Evolutionary conservation across 1,284 basidiomycete genomes (phyloP).

Genomic region (Apiotrichum porosum): DNA sequence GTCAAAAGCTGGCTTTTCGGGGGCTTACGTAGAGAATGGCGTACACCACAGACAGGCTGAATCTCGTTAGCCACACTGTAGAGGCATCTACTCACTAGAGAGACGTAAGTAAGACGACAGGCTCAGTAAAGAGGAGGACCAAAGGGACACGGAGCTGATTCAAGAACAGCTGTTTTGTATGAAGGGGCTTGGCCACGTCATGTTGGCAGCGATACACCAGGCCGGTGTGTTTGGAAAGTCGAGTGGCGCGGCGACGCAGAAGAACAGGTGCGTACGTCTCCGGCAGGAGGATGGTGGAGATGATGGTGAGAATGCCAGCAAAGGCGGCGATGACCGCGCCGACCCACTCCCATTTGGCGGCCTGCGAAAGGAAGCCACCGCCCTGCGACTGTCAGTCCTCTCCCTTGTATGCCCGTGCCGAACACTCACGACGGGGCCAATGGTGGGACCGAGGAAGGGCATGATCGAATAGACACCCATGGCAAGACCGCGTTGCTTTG

Average conservation of each 20-base stretch:
- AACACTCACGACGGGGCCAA: constrained; percentile 15
- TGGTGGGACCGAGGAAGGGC: constrained; percentile 43
- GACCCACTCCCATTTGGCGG: constrained; percentile 51
- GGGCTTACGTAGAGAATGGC: constrained; percentile 32
- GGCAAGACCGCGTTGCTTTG: constrained; percentile 45
- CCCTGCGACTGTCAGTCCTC: not conserved
- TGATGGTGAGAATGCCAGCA: constrained; percentile 31
- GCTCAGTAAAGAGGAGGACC: constrained; percentile 60
- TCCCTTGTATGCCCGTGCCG: too few relatives aligned
- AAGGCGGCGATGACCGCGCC: constrained; percentile 61
- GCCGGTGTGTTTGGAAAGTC: constrained; percentile 36
- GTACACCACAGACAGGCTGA: constrained; percentile 21
- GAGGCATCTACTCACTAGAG: constrained; percentile 27
- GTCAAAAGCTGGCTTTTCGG: not conserved
- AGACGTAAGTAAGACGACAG: constrained; percentile 61
- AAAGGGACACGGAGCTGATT: constrained; percentile 45
- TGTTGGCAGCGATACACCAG: constrained; percentile 43
- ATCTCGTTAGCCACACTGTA: not conserved
- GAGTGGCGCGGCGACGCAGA: constrained; percentile 35
- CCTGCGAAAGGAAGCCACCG: constrained; percentile 8
- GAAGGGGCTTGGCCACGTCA: constrained; percentile 37
- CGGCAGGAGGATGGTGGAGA: constrained; percentile 33
- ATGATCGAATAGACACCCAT: constrained; percentile 51
- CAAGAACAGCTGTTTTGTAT: constrained; percentile 32
- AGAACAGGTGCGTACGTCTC: constrained; percentile 49